Conservation (phyloP, 805 yeast genomes). For the Pichia californica region DNA sequence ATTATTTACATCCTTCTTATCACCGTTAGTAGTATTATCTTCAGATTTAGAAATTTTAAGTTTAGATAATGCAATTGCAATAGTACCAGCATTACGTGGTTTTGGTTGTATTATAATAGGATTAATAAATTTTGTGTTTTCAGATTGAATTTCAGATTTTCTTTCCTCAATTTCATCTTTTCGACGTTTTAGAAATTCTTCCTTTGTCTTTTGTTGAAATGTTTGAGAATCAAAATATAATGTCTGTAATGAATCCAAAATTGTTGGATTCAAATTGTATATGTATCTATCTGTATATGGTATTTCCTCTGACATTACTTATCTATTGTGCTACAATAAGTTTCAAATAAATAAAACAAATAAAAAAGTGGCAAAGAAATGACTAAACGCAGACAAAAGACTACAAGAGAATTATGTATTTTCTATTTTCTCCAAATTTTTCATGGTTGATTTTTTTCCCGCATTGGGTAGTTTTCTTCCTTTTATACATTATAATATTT, state of each 20-base stretch:
- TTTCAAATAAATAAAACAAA: too few species aligned
- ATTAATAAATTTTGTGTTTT: not conserved
- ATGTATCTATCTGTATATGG: slow-evolving; percentile 38
- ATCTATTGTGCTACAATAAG: too few species aligned
- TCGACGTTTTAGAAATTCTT: slow-evolving; percentile 16
- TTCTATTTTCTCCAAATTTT: too few species aligned
- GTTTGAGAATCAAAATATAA: slow-evolving; percentile 50
- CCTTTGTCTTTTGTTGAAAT: slow-evolving; percentile 24
- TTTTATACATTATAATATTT: not conserved
- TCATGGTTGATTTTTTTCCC: slow-evolving; percentile 1
- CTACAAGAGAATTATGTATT: too few species aligned
- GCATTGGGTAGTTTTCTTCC: not conserved
- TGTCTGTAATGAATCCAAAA: slow-evolving; percentile 43
- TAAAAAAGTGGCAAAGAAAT: too few species aligned
- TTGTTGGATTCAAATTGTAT: slow-evolving; percentile 35
- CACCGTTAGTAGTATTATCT: slow-evolving; percentile 1
- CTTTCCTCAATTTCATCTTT: slow-evolving; percentile 9
- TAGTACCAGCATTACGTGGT: not conserved
- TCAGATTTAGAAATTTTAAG: slow-evolving; percentile 3
- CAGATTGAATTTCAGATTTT: not conserved
- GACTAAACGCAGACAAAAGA: too few species aligned
- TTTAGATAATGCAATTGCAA: not conserved
- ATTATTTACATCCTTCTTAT: slow-evolving; percentile 29
- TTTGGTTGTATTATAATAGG: slow-evolving; percentile 13
- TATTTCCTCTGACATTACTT: slow-evolving; percentile 8